Evolutionary conservation across 176 grass and related monocot genomes (phyloP).

Genomic region (Lolium perenne): DNA sequence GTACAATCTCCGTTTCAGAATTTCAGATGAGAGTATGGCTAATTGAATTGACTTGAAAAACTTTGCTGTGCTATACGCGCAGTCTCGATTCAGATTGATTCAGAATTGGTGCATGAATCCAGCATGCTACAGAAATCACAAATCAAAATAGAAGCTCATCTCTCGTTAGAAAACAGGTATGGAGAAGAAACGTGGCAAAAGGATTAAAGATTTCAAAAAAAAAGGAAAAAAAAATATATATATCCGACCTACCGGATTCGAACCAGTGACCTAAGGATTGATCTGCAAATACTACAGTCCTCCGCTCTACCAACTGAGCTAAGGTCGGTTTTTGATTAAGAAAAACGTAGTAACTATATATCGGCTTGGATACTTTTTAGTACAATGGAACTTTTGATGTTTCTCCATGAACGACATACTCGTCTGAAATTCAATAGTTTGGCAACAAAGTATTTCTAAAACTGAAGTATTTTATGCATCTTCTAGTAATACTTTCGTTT

Average conservation of each 20-base stretch:
- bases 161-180: background rate
- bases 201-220: background rate
- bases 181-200: background rate
- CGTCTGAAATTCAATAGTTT: too few species aligned
- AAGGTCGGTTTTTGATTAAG: conserved; percentile 56
- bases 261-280: conserved; percentile 97
- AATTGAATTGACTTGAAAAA: background rate
- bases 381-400: too few species aligned
- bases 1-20: too few species aligned
- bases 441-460: too few species aligned
- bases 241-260: conserved; percentile 33
- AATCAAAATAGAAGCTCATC: background rate
- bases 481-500: too few species aligned
- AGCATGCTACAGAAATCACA: background rate
- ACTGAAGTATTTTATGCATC: too few species aligned
- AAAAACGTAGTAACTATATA: background rate
- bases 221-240: background rate
- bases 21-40: background rate
- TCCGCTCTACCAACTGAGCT: conserved; percentile 99
- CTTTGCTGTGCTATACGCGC: background rate
- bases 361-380: too few species aligned
- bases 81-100: conserved; percentile 6
- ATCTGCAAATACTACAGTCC: conserved; percentile 69
- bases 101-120: background rate
- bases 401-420: too few species aligned